Conservation (phyloP, 495 filamentous ascomycete genomes). For the Daldinia grandis region DNA sequence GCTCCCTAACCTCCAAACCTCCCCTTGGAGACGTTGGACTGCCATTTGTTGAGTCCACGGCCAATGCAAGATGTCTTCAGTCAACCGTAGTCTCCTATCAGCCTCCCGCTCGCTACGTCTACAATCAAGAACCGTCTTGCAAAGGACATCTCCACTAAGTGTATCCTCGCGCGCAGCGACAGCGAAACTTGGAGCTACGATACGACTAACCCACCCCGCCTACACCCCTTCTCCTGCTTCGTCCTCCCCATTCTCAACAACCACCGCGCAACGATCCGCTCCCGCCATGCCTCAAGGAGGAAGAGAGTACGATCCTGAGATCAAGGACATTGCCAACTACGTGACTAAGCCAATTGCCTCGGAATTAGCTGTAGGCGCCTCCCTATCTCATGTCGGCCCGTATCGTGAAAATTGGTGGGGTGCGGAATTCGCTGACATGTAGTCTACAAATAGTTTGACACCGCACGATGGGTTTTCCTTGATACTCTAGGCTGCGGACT, state of each 20-base stretch:
- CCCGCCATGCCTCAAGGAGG: conserved; percentile 57
- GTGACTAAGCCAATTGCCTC: conserved; percentile 90
- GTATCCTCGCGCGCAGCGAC: conserved; percentile 29
- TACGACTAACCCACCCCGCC: conserved; percentile 25
- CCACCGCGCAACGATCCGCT: conserved; percentile 62
- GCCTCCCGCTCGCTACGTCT: conserved; percentile 48
- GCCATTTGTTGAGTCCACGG: conserved; percentile 2
- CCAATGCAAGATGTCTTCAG: conserved; percentile 44
- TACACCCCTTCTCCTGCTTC: conserved; percentile 23
- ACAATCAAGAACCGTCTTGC: conserved; percentile 35
- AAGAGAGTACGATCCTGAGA: conserved; percentile 84
- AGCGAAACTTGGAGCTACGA: conserved; percentile 40
- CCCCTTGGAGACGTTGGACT: not conserved
- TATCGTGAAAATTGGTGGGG: not conserved
- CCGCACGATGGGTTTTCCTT: conserved; percentile 86
- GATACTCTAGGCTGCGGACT: conserved; percentile 97
- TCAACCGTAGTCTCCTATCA: conserved; percentile 44
- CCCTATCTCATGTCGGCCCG: not conserved
- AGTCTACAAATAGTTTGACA: conserved; percentile 76
- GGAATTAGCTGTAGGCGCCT: conserved; percentile 80
- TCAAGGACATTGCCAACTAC: conserved; percentile 92
- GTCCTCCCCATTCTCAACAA: conserved; percentile 62
- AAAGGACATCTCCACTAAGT: conserved; percentile 27
- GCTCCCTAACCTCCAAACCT: not conserved
- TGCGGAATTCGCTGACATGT: conserved; percentile 40